phyloP scores from a whole-genome alignment of 306 rosid genomes.

The Senna tora region DNA sequence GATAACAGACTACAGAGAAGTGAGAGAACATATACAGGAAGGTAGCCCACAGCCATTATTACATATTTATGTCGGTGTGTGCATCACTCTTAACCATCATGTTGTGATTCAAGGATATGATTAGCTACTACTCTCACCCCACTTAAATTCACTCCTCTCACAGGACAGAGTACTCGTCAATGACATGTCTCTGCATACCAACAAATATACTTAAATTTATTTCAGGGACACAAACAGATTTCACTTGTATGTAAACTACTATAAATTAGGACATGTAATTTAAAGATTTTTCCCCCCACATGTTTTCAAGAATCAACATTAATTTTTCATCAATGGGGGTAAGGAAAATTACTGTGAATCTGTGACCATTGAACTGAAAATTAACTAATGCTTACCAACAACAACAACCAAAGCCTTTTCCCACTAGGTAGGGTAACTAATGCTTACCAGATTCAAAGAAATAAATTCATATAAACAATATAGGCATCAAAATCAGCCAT shows the following conservation, averaged over 20 bases:
- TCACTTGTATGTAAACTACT: background rate
- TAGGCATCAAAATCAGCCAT: background rate
- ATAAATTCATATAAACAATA: background rate
- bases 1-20: background rate
- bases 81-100: background rate
- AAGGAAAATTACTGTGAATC: slow-evolving; percentile 7
- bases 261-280: background rate
- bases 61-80: background rate
- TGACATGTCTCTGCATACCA: background rate
- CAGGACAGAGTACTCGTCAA: background rate
- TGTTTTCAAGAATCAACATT: background rate
- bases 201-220: background rate
- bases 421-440: too few relatives aligned
- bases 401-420: too few relatives aligned
- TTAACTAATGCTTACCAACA: slow-evolving; percentile 5
- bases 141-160: background rate
- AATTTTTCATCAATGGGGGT: background rate
- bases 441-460: slow-evolving; percentile 13
- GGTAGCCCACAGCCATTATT: background rate
- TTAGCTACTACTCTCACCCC: background rate
- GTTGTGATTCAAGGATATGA: background rate
- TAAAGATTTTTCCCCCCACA: slow-evolving; percentile 11
- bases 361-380: slow-evolving; percentile 16
- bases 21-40: background rate
- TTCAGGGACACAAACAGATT: background rate